These are phyloP conservation scores for Phaeomoniella chlamydospora DNA, from an alignment of 2,329 filamentous ascomycete genomes.

Conservation along the genomic window DNA sequence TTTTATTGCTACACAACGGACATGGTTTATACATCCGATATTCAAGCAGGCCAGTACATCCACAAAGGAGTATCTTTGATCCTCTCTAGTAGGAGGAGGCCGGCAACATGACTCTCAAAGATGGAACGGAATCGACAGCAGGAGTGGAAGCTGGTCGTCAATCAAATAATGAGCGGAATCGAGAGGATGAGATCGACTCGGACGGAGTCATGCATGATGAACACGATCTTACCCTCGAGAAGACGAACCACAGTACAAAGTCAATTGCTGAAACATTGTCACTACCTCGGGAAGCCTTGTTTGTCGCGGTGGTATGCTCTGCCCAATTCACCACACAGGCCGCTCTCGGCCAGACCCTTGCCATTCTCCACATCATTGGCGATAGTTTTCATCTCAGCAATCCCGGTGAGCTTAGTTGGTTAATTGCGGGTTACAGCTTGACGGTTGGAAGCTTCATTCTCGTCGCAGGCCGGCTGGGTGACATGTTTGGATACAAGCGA, in stretches of 20 bases:
- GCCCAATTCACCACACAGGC: slow-evolving; percentile 30
- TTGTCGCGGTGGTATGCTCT: slow-evolving; percentile 20
- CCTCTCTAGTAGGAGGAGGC: too few relatives aligned
- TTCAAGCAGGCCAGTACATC: too few relatives aligned
- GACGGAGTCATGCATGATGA: too few relatives aligned
- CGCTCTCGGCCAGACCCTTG: slow-evolving; percentile 32
- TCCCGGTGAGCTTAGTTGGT: slow-evolving; percentile 37
- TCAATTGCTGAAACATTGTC: slow-evolving; percentile 3
- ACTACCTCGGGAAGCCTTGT: slow-evolving; percentile 15
- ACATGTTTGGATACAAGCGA: slow-evolving; percentile 21
- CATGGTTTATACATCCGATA: too few relatives aligned
- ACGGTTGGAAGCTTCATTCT: slow-evolving; percentile 25
- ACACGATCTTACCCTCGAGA: background rate
- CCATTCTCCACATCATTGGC: slow-evolving; percentile 35
- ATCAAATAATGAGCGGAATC: too few relatives aligned
- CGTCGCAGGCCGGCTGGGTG: slow-evolving; percentile 20
- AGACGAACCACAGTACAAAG: background rate
- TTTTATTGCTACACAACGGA: too few relatives aligned
- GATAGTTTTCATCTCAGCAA: slow-evolving; percentile 28
- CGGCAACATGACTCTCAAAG: too few relatives aligned
- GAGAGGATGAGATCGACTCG: too few relatives aligned
- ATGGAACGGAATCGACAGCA: too few relatives aligned
- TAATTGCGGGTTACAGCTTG: slow-evolving; percentile 42
- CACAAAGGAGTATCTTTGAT: too few relatives aligned
- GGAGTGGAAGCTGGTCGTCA: too few relatives aligned